Conservation (phyloP, 2,329 filamentous ascomycete genomes). For the Neofusicoccum sp. region DNA sequence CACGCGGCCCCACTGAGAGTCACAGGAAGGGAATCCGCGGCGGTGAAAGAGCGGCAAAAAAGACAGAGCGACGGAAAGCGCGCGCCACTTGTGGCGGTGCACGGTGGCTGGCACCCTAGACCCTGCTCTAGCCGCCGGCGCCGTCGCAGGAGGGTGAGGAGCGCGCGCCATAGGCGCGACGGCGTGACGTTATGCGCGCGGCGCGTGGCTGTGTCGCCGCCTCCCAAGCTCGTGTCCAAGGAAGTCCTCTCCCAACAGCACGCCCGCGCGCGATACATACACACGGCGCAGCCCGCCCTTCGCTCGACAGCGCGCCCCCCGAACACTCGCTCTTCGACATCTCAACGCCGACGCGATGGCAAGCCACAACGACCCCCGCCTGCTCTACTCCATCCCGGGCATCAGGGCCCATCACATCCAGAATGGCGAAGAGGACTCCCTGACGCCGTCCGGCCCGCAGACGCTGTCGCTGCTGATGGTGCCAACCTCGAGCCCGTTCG, state of each 20-base stretch:
- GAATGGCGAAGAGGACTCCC: constrained; percentile 76
- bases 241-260: background rate
- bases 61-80: background rate
- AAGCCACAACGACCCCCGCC: constrained; percentile 54
- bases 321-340: background rate
- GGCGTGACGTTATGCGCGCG: constrained; percentile 1
- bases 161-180: background rate
- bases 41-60: constrained; percentile 14
- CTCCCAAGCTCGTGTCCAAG: background rate
- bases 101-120: background rate
- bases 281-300: background rate
- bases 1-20: background rate
- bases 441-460: constrained; percentile 84
- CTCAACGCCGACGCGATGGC: constrained; percentile 37
- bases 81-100: background rate
- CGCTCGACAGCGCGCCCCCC: background rate
- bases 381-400: constrained; percentile 66
- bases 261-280: constrained; percentile 2
- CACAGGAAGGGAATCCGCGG: background rate
- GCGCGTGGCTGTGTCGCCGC: constrained; percentile 6
- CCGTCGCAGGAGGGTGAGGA: background rate
- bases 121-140: background rate
- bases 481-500: constrained; percentile 74
- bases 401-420: constrained; percentile 90
- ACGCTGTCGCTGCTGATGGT: constrained; percentile 95